A percentile compares a stretch with the other conserved stretches of the same genome.
Evolutionary conservation across 495 filamentous ascomycete genomes (phyloP).

Genomic region (Podospora appendiculata): DNA sequence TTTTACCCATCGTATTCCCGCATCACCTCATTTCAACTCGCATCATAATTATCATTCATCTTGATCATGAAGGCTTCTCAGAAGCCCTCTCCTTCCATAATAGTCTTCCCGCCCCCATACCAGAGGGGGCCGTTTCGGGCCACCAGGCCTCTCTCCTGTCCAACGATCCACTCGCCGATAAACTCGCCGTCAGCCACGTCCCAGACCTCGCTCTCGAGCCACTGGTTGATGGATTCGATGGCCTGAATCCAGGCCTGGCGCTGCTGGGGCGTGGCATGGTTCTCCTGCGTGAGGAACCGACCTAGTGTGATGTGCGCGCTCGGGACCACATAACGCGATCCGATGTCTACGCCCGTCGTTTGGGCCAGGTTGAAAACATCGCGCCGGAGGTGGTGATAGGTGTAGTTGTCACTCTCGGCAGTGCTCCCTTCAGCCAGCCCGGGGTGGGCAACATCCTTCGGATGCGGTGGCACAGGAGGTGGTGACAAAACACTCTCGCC

Average conservation of each 20-base stretch:
- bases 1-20: background rate
- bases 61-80: slow-evolving; percentile 6
- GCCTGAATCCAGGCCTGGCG: slow-evolving; percentile 51
- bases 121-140: slow-evolving; percentile 63
- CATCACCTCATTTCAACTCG: too few relatives aligned
- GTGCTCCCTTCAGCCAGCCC: slow-evolving; percentile 5
- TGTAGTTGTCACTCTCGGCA: slow-evolving; percentile 51
- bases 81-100: slow-evolving; percentile 57
- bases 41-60: background rate
- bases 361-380: slow-evolving; percentile 60
- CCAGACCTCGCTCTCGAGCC: slow-evolving; percentile 63
- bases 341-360: slow-evolving; percentile 51
- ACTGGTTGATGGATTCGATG: slow-evolving; percentile 70
- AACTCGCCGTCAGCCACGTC: slow-evolving; percentile 34
- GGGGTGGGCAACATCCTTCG: slow-evolving; percentile 2
- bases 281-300: slow-evolving; percentile 57
- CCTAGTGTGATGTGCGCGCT: slow-evolving; percentile 84
- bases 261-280: slow-evolving; percentile 37
- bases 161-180: slow-evolving; percentile 61
- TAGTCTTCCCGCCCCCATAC: slow-evolving; percentile 72
- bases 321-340: slow-evolving; percentile 74
- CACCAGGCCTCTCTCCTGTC: slow-evolving; percentile 68
- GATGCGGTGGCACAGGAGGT: slow-evolving; percentile 19
- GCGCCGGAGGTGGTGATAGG: slow-evolving; percentile 83
- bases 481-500: slow-evolving; percentile 43